Conservation (phyloP, 2,329 filamentous ascomycete species). For the Onygena corvina region DNA sequence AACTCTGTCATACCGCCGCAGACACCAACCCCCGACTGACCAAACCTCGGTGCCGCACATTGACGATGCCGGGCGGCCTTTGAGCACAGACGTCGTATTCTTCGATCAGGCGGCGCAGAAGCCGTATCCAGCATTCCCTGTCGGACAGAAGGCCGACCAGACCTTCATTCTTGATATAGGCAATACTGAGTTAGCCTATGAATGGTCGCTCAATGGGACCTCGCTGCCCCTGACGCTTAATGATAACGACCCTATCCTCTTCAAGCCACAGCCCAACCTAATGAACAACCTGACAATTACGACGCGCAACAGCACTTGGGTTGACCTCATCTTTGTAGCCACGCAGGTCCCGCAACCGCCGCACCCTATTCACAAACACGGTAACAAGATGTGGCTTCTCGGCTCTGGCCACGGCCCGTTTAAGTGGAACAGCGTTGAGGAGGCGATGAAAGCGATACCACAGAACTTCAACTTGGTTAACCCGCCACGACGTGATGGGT, state of each 20-base stretch:
- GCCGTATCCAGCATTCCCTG: conserved; percentile 31
- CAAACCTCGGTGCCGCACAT: too few relatives aligned
- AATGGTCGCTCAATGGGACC: conserved; percentile 5
- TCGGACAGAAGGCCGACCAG: conserved; percentile 12
- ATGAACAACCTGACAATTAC: conserved; percentile 22
- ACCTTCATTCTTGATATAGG: too few relatives aligned
- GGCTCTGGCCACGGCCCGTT: conserved; percentile 30
- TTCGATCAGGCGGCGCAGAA: too few relatives aligned
- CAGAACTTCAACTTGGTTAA: conserved; percentile 36
- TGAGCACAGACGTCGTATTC: too few relatives aligned
- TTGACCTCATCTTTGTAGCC: conserved; percentile 21
- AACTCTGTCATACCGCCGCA: conserved; percentile 40
- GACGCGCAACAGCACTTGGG: conserved; percentile 30
- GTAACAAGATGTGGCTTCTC: conserved; percentile 36
- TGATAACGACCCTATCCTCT: conserved; percentile 27
- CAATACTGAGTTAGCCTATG: too few relatives aligned
- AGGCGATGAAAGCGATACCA: conserved; percentile 30
- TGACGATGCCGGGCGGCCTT: too few relatives aligned
- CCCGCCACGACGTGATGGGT: conserved; percentile 34
- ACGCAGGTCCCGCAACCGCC: conserved; percentile 16
- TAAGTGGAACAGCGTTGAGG: conserved; percentile 31
- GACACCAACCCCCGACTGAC: conserved; percentile 21
- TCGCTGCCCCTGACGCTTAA: neutral
- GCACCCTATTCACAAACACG: conserved; percentile 40
- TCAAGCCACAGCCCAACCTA: conserved; percentile 21